Evolutionary conservation across 805 yeast genomes (phyloP).

Genomic region (Candida chilensis): DNA sequence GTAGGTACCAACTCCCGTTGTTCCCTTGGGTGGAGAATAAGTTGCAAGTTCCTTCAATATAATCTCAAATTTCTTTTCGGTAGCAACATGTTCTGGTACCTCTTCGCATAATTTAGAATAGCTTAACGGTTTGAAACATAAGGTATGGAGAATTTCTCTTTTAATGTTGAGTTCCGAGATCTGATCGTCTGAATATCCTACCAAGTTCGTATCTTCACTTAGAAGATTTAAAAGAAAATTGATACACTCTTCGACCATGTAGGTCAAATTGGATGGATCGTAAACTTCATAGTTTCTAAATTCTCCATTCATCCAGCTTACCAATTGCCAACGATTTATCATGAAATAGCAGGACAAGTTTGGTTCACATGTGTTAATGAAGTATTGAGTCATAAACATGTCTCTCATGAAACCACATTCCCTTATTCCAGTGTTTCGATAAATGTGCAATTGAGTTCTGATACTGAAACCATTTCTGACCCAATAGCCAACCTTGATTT

Average conservation of each 20-base stretch:
- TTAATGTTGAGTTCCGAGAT: constrained; percentile 41
- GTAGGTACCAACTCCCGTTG: constrained; percentile 27
- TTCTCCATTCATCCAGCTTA: constrained; percentile 40
- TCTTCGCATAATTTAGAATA: constrained; percentile 61
- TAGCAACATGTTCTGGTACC: constrained; percentile 68
- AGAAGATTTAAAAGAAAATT: constrained; percentile 58
- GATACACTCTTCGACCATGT: constrained; percentile 75
- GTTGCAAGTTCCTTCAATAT: constrained; percentile 22
- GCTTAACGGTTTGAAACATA: constrained; percentile 68
- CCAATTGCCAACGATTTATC: constrained; percentile 62
- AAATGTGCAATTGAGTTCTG: constrained; percentile 69
- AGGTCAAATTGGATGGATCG: constrained; percentile 40
- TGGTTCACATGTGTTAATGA: constrained; percentile 40
- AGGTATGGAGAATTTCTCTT: constrained; percentile 70
- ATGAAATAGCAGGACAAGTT: constrained; percentile 47
- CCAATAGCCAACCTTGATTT: constrained; percentile 87
- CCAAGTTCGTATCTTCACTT: constrained; percentile 56
- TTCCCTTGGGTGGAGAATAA: constrained; percentile 20
- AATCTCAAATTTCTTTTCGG: constrained; percentile 65
- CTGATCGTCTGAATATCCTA: constrained; percentile 36
- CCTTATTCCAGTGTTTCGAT: constrained; percentile 67
- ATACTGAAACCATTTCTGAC: constrained; percentile 87
- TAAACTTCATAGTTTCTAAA: constrained; percentile 20
- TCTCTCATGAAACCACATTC: constrained; percentile 82
- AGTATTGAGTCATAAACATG: constrained; percentile 62